Base-by-base conservation (phyloP, 2,329 filamentous ascomycete species). In the Ceratocystis huliohia region DNA sequence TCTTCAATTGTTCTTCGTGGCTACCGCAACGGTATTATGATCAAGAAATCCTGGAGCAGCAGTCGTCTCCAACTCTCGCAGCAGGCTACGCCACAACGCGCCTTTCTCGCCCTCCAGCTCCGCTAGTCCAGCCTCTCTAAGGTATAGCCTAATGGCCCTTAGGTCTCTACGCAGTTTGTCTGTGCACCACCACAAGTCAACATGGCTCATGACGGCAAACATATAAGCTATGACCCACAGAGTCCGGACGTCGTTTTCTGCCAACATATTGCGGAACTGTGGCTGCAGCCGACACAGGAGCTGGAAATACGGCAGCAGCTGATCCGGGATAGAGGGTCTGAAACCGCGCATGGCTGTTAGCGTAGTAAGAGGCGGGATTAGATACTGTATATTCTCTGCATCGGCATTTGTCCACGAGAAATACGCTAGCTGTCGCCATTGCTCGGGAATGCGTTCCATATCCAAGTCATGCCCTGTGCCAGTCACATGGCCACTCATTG, bases 151-250 rank as follows among this genome's bases (percentile, higher is more conserved):
- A 1, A 72, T 69, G 3, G 67, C 71, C 3, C 28, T 57, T 46
- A 69, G 67, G 46, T 72, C 71, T 46, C 68, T 66, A 41, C 64
- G 48, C 5, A 69, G 67, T 41, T 71, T 68, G 37, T 63, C 33
- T 37, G 48, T 57, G 63, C 56, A 67, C 71, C 72, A 72, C 72
- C 72, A 72, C 5, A 69, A 45, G 13, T 70, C 66, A 20, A 71
- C 69, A 3, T 71, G 69, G 17, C 69, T 69, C 65, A 72, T 62
- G 61, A 73, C 50, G 4, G 70, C 72, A 22, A 72, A 69, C 68
- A 71, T 71, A 22, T 70, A 72, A 15, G 69, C 69, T 44, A 72
- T 63, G 20, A 73, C 61, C 71, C 72, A 72, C 59, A 72, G 68
- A 5, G 70, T 71, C 6, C 69, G 64, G 53, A 70, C 69, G 45